phyloP scores from a whole-genome alignment of 192 early-diverging fungal species.

The Coemansia sp. region DNA sequence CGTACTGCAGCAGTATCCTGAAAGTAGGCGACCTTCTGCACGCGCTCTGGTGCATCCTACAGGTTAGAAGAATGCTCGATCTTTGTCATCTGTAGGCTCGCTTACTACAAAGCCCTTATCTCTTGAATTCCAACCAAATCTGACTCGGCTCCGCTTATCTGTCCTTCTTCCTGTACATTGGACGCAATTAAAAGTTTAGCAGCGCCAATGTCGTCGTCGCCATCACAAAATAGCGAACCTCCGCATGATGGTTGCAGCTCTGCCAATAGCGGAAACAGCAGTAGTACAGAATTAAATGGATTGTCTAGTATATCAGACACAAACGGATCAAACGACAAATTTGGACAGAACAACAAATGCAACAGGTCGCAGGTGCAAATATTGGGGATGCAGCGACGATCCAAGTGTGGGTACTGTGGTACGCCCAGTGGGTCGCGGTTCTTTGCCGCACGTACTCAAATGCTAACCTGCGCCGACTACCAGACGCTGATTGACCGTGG shows the following conservation, averaged over 20 bases:
- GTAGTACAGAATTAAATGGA: neutral
- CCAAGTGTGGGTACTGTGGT: constrained; percentile 44
- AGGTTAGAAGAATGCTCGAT: neutral
- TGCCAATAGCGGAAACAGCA: neutral
- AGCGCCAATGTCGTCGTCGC: neutral
- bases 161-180: neutral
- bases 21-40: neutral
- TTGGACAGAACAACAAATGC: neutral
- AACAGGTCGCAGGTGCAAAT: constrained; percentile 14
- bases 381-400: constrained; percentile 31
- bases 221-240: neutral
- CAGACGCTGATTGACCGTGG: constrained; percentile 49
- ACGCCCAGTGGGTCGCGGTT: constrained; percentile 10
- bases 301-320: neutral
- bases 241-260: neutral
- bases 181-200: neutral
- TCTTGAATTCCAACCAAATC: neutral
- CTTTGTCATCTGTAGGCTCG: neutral
- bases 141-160: neutral
- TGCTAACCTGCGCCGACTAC: constrained; percentile 41
- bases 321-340: no score
- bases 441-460: neutral
- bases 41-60: neutral
- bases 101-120: neutral
- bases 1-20: neutral